These are phyloP conservation scores for Xylaria curta DNA, from an alignment of 495 filamentous ascomycete genomes.

Conservation along the genomic window DNA sequence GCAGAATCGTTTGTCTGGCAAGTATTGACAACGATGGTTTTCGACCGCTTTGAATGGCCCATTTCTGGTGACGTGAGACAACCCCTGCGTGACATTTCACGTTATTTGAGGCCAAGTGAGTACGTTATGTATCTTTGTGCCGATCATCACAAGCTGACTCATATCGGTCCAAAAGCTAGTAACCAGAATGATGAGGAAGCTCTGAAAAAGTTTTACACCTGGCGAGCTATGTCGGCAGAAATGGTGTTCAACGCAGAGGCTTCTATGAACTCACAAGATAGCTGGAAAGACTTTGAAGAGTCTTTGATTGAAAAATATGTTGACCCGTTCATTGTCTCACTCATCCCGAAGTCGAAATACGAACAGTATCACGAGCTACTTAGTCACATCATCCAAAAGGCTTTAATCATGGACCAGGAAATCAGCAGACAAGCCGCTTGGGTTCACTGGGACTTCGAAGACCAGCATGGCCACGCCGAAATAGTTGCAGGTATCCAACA, in stretches of 20 bases:
- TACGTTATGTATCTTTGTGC: neutral
- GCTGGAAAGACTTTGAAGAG: neutral
- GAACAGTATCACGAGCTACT: neutral
- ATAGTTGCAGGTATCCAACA: neutral
- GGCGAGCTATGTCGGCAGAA: slow-evolving; percentile 1
- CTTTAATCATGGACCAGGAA: neutral
- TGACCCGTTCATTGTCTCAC: neutral
- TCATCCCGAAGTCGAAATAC: neutral
- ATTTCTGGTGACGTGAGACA: too few species aligned
- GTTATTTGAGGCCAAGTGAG: neutral
- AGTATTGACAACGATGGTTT: neutral
- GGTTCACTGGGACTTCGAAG: slow-evolving; percentile 9
- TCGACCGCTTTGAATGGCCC: neutral
- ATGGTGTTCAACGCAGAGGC: slow-evolving; percentile 9
- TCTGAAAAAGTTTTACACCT: slow-evolving; percentile 1
- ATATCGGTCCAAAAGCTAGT: neutral
- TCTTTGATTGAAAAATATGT: neutral
- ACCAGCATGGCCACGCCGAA: neutral
- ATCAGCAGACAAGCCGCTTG: slow-evolving; percentile 11
- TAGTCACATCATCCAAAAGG: neutral
- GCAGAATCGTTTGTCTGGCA: slow-evolving; percentile 10
- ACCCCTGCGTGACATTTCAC: neutral
- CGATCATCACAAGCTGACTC: neutral
- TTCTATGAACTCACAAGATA: neutral
- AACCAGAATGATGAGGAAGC: neutral